Evolutionary conservation across 2,329 filamentous ascomycete genomes (phyloP).

Genomic region (Stagonosporopsis cucurbitacearum): DNA sequence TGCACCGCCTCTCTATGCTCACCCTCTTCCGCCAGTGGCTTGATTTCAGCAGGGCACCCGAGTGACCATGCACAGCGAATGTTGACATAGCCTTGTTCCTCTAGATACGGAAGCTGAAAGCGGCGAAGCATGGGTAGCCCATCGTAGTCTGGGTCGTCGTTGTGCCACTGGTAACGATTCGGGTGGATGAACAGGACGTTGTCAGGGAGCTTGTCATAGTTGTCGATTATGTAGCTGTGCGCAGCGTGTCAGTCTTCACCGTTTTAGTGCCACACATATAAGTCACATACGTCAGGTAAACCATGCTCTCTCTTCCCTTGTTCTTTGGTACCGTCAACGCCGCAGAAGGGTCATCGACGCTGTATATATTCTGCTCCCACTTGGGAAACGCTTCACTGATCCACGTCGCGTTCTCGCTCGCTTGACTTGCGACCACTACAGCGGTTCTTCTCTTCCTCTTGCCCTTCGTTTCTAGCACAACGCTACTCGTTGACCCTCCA

Average conservation of each 20-base stretch:
- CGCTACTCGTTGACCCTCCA: slow-evolving; percentile 1
- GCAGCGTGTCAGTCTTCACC: neutral
- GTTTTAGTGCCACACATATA: neutral
- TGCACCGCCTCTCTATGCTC: slow-evolving; percentile 54
- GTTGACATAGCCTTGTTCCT: slow-evolving; percentile 60
- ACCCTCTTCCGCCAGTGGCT: slow-evolving; percentile 51
- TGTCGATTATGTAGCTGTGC: slow-evolving; percentile 49
- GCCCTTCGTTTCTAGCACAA: neutral
- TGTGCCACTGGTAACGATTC: slow-evolving; percentile 57
- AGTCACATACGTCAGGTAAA: slow-evolving; percentile 54
- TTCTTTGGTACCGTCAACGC: slow-evolving; percentile 53
- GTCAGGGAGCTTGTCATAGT: slow-evolving; percentile 51
- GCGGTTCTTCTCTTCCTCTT: slow-evolving; percentile 34
- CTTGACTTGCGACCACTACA: slow-evolving; percentile 49
- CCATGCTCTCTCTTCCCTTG: slow-evolving; percentile 59
- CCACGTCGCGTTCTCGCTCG: slow-evolving; percentile 51
- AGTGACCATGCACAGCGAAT: slow-evolving; percentile 61
- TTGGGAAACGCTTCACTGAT: slow-evolving; percentile 46
- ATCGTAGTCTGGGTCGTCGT: slow-evolving; percentile 61
- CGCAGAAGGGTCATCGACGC: slow-evolving; percentile 50
- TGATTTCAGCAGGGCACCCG: slow-evolving; percentile 60
- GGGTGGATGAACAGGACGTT: slow-evolving; percentile 53
- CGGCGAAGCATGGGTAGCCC: slow-evolving; percentile 57
- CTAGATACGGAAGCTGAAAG: slow-evolving; percentile 58
- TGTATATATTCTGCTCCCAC: slow-evolving; percentile 53